Evolutionary conservation across 176 grass and related monocot genomes (phyloP), one percentile per base, ranked within the genome.

Genomic region (Hordeum marinum): DNA sequence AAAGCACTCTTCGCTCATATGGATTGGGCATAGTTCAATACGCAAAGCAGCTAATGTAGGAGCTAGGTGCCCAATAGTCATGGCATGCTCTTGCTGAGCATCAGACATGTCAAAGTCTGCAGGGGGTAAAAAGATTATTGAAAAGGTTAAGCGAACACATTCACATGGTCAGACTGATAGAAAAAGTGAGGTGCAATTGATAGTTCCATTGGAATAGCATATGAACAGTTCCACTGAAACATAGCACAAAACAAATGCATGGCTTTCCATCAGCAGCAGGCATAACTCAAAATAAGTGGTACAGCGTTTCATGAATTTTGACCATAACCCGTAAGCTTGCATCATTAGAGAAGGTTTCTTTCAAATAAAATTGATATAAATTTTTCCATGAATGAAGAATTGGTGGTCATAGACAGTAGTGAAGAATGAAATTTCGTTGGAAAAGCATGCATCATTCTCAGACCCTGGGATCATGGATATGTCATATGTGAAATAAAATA

Each of bases 31-130:
- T 12, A 94, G 86, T 85, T 96, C 96, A 79, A 99, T 96, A 54
- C 93, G 85, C 67, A 99, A 78, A 78, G 93, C 93, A 68, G 91
- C 90, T 73, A 99, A 87, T 92, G 90, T 90, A 48, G 93, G 93
- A 75, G 91, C 79, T 34, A 99, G 78, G 27, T 89, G 54, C 83
- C 94, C 93, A 29, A 99, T 86, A 70, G 91, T 71, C 68, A 92
- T 76, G 34, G 96, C 90, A 86, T 95, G 96, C 70, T 99, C 90
- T 70, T 94, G 86, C 85, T 99, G 96, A 83, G 90, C 81, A 85
- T 94, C 67, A 25, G 93, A 99, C 89, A 99, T 95, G 43, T 99
- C 91, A 89, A 99, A 99, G 89, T 92, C 93, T 96, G 81, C 75
- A 81, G 64, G 70, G 55, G 18, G 12, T n/a, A 66, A 70, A 77